Percentiles rank a stretch among this genome's conserved stretches.
Evolutionary conservation across 202 grass and related monocot species (phyloP).

Genomic region (Carex sylvatica): DNA sequence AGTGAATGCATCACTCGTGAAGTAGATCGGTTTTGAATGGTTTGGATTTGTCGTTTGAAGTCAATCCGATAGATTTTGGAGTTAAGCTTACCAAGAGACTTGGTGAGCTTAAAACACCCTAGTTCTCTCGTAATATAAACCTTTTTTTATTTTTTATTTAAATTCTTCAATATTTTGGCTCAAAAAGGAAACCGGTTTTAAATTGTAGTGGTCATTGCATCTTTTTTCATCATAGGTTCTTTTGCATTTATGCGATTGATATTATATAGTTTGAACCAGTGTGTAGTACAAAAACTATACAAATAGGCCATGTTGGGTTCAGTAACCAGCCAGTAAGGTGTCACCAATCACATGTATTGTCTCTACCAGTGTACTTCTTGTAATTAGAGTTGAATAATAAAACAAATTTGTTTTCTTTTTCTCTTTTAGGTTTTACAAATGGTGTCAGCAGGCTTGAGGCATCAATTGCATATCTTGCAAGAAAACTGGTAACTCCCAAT

Average conservation of each 20-base stretch:
- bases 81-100: too few species aligned
- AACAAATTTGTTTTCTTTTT: conserved; percentile 19
- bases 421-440: conserved; percentile 51
- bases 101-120: too few species aligned
- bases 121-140: too few species aligned
- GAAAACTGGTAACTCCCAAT: conserved; percentile 25
- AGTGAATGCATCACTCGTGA: too few species aligned
- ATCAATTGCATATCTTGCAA: conserved; percentile 59
- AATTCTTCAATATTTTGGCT: neutral
- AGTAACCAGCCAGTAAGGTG: neutral
- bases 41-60: too few species aligned
- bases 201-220: neutral
- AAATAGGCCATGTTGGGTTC: neutral
- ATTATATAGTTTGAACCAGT: neutral
- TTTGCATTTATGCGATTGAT: conserved; percentile 1
- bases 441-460: conserved; percentile 59
- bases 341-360: neutral
- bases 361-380: neutral
- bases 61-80: too few species aligned
- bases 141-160: neutral
- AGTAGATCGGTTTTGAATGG: too few species aligned
- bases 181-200: neutral
- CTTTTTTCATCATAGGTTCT: neutral
- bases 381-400: neutral
- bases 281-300: neutral